phyloP scores from a whole-genome alignment of 768 basidiomycete genomes.

The Agaricus subrufescens region DNA sequence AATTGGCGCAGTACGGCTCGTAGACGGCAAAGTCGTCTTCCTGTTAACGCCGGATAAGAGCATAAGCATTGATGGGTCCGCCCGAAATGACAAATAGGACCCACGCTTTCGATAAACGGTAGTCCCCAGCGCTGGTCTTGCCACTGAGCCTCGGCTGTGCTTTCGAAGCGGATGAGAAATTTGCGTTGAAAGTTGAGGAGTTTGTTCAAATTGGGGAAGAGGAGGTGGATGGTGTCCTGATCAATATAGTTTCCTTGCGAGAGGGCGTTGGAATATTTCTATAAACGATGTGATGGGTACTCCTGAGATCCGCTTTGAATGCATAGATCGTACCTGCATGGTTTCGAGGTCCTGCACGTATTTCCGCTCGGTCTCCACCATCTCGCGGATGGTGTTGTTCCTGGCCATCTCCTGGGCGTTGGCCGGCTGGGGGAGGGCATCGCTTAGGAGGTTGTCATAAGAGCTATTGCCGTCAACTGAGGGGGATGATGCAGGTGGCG shows the following conservation, averaged over 20 bases:
- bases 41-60: slow-evolving; percentile 48
- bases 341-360: slow-evolving; percentile 96
- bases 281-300: slow-evolving; percentile 15
- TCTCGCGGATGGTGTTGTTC: slow-evolving; percentile 79
- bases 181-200: slow-evolving; percentile 95
- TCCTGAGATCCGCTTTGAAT: slow-evolving; percentile 3
- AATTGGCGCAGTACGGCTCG: slow-evolving; percentile 96
- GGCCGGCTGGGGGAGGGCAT: slow-evolving; percentile 35
- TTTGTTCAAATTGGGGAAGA: slow-evolving; percentile 93
- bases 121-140: slow-evolving; percentile 85
- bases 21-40: slow-evolving; percentile 96
- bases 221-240: slow-evolving; percentile 91
- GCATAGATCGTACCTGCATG: slow-evolving; percentile 69
- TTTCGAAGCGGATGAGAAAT: slow-evolving; percentile 87
- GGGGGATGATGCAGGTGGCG: slow-evolving; percentile 54
- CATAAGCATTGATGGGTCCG: slow-evolving; percentile 28
- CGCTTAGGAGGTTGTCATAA: slow-evolving; percentile 52
- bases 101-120: slow-evolving; percentile 78
- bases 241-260: slow-evolving; percentile 82
- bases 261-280: slow-evolving; percentile 89
- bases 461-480: slow-evolving; percentile 54
- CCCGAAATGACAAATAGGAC: slow-evolving; percentile 38
- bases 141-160: slow-evolving; percentile 78
- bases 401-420: slow-evolving; percentile 64
- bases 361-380: slow-evolving; percentile 93